Base-by-base conservation (phyloP, 169 alveolate genomes). In the Besnoitia besnoiti region DNA sequence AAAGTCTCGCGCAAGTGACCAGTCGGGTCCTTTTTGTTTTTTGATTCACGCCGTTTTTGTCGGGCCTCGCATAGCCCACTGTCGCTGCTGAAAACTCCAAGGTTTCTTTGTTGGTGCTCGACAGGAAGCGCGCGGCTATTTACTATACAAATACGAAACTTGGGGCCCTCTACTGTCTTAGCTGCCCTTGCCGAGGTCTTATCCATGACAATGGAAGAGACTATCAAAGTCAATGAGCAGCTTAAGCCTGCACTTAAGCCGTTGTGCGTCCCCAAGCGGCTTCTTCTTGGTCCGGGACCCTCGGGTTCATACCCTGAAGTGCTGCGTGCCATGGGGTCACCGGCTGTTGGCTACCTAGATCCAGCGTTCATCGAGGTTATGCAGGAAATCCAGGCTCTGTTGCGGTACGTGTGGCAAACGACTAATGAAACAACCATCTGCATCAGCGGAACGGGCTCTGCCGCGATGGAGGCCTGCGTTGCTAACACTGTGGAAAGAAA, bases 401-500 rank as follows among this genome's bases (percentile, higher is more conserved):
- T 93, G 50, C 91, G 94, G 33, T 93, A 93, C 49, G 80, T 51
- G 30, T 93, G 93, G 92, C 94, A 93, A 47, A 93, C 95, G 42
- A 37, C 50, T 19, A 89, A 79, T 40, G 80, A 62, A 40, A 76
- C 80, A 4, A 51, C 82, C 19, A 35, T 90, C 30, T 77, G 67
- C 73, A 59, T 90, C 24, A 80, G 85, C 51, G 95, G 95, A 16
- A 93, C 95, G 33, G 95, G 95, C 59, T 77, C 90, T 27, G 95
- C 95, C 5, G 95, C 95, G 30, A 89, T 92, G 95, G 95, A 93
- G 51, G 95, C 95, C 8, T 93, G 92, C 30, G 37, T 93, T 24
- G 94, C 95, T 37, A 93, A 93, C 61, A 0, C 44, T 21, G 85
- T 92, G 1, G 90, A 76, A 62, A 51, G 37, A 7, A 92, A 92